Evolutionary conservation across 2,329 filamentous ascomycete genomes (phyloP).

Genomic region (Pestalotiopsis sp.): DNA sequence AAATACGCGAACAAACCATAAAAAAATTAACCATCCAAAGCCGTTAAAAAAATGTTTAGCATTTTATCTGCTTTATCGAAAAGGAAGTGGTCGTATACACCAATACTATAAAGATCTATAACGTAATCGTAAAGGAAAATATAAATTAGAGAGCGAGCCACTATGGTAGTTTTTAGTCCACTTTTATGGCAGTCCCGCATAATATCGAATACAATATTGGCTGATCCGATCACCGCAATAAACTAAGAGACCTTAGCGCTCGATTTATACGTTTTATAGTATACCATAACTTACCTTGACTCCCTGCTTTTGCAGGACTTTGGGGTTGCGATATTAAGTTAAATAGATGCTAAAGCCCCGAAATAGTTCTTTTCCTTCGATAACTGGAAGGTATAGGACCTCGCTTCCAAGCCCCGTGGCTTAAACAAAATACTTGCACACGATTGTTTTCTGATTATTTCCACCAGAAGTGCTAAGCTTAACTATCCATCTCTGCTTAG

Average conservation of each 20-base stretch:
- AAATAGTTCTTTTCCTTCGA: constrained; percentile 22
- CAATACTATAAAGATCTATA: constrained; percentile 26
- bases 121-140: constrained; percentile 34
- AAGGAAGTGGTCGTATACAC: constrained; percentile 29
- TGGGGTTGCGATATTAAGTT: constrained; percentile 21
- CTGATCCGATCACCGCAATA: constrained; percentile 38
- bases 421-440: constrained; percentile 28
- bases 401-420: constrained; percentile 27
- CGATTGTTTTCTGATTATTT: background rate
- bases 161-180: constrained; percentile 36
- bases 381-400: constrained; percentile 24
- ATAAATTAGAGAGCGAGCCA: constrained; percentile 37
- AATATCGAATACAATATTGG: constrained; percentile 45
- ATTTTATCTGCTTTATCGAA: constrained; percentile 25
- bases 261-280: background rate
- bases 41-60: constrained; percentile 18
- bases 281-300: constrained; percentile 20
- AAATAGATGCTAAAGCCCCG: constrained; percentile 30
- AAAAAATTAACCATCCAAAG: constrained; percentile 23
- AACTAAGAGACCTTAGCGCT: constrained; percentile 20
- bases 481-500: constrained; percentile 24
- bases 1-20: constrained; percentile 22
- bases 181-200: constrained; percentile 34
- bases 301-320: constrained; percentile 20
- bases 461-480: background rate